Conservation (phyloP, 495 filamentous ascomycete genomes). For the Penicillium verhagenii region DNA sequence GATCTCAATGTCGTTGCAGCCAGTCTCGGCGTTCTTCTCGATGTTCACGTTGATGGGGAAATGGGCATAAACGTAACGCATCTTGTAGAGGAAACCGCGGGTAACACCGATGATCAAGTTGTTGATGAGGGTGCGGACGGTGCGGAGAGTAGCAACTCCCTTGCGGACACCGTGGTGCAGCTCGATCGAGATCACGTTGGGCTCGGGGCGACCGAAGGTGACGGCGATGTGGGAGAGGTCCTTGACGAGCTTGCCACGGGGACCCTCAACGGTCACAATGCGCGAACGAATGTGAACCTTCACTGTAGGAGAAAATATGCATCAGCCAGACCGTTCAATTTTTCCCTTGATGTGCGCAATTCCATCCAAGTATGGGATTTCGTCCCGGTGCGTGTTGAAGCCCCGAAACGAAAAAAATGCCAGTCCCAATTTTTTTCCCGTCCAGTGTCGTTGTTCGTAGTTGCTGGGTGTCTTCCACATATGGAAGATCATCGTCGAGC, state of each 20-base stretch:
- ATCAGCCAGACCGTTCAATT: slow-evolving; percentile 22
- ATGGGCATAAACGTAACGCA: slow-evolving; percentile 99
- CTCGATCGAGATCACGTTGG: slow-evolving; percentile 86
- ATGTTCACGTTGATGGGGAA: slow-evolving; percentile 99
- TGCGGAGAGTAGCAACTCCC: slow-evolving; percentile 95
- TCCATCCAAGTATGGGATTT: background rate
- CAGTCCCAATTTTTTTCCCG: background rate
- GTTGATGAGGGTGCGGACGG: slow-evolving; percentile 94
- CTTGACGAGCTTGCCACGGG: slow-evolving; percentile 93
- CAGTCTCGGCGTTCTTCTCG: slow-evolving; percentile 92
- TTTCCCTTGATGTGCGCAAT: slow-evolving; percentile 2
- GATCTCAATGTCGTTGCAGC: slow-evolving; percentile 89
- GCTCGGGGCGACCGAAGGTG: slow-evolving; percentile 82
- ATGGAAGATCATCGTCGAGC: background rate
- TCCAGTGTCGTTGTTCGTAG: background rate
- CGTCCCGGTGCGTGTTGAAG: background rate
- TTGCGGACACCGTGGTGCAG: slow-evolving; percentile 97
- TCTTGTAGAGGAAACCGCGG: slow-evolving; percentile 99
- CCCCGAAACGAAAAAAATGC: background rate
- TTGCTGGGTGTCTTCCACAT: background rate
- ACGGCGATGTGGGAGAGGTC: slow-evolving; percentile 94
- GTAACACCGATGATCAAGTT: slow-evolving; percentile 98
- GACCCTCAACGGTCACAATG: slow-evolving; percentile 92
- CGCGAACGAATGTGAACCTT: slow-evolving; percentile 95
- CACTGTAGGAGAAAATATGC: slow-evolving; percentile 57